Evolutionary conservation across 2,329 filamentous ascomycete genomes (phyloP), one percentile per base, ranked within the genome.

Genomic region (Xylariaceae sp.): DNA sequence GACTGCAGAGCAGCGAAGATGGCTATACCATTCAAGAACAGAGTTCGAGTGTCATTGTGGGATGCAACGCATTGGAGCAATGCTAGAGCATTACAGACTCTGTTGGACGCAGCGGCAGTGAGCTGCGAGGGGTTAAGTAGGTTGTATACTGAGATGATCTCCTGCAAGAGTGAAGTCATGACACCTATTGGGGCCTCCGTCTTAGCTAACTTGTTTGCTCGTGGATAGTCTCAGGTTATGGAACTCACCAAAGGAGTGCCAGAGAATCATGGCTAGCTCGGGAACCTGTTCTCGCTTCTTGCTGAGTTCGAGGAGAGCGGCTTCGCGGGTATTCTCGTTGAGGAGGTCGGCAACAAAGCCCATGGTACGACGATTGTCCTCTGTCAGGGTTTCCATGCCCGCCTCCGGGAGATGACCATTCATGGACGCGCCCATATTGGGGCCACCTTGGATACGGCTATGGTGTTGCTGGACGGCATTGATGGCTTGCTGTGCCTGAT

Each of bases 211-310:
- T 36, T 6, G 15, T 12, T 37, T 22, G 37, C 21, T 13, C 21
- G 18, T 30, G 40, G 5, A 26, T 37, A 15, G 40, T 16, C n/a
- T 22, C 4, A 26, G 26, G 41, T 3, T 19, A 45, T 30, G 36
- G n/a, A 22, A 72, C 84, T 61, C 82, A 95, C 92, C 94, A 68
- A 96, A 97, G 3, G 92, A 97, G 72, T 99, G 94, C 94, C 94
- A 99, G 58, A 99, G 78, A 57, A 99, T 96, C 65, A 99, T 77
- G 44, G 94, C 94, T 55, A 99, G 78, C 75, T 99, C 94, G 0
- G 94, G 92, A 15, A 99, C 94, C 73, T 97, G 94, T 74, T 99
- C 94, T 53, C 94, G 80, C 81, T 99, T 99, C 79, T 99, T 99
- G 76, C 92, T 97, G 48, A 99, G 80, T 72, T 99, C 94, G 67